phyloP scores from a whole-genome alignment of 495 filamentous ascomycete genomes.

The Hyaloscypha bicolor region DNA sequence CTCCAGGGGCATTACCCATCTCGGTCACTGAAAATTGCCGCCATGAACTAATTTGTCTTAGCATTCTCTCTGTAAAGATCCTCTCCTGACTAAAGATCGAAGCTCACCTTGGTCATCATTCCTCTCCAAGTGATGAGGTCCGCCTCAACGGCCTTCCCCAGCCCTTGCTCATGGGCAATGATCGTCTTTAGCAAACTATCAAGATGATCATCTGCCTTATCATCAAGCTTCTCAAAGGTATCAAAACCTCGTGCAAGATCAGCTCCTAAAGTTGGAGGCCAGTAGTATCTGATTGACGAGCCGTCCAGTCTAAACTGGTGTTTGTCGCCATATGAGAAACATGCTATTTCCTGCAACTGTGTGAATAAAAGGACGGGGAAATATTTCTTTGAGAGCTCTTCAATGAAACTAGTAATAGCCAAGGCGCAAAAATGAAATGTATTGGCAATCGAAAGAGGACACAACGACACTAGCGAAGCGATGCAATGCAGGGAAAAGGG shows the following conservation, averaged over 20 bases:
- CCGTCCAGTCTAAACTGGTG: slow-evolving; percentile 77
- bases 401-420: background rate
- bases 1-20: slow-evolving; percentile 60
- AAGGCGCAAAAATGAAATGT: background rate
- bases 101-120: slow-evolving; percentile 92
- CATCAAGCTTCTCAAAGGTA: slow-evolving; percentile 81
- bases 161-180: slow-evolving; percentile 66
- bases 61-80: background rate
- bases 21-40: slow-evolving; percentile 76
- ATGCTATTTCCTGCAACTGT: slow-evolving; percentile 71
- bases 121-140: slow-evolving; percentile 94
- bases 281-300: slow-evolving; percentile 84
- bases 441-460: background rate
- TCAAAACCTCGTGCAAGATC: slow-evolving; percentile 81
- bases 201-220: slow-evolving; percentile 81
- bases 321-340: slow-evolving; percentile 86
- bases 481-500: background rate
- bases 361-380: slow-evolving; percentile 4
- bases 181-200: slow-evolving; percentile 82
- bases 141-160: slow-evolving; percentile 65
- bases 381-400: background rate
- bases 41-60: slow-evolving; percentile 67
- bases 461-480: background rate
- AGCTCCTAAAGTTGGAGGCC: slow-evolving; percentile 69
- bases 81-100: background rate